These are phyloP conservation scores for Dactylellina parvicollis DNA, from an alignment of 2,329 filamentous ascomycete genomes.

Conservation along the genomic window DNA sequence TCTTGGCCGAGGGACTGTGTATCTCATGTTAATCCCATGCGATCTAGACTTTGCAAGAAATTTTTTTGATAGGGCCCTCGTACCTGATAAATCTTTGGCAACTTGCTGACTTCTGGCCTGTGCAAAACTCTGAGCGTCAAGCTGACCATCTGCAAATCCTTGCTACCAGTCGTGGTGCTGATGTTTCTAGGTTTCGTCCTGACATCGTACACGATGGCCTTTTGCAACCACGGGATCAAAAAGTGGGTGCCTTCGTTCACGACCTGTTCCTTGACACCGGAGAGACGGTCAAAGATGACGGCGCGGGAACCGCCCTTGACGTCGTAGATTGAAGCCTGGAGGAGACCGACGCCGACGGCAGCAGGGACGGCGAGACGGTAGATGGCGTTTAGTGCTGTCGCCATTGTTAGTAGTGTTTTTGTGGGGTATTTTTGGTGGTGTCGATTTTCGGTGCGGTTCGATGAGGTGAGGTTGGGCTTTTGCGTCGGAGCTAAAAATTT, in stretches of 20 bases:
- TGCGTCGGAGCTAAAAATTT: conserved; percentile 32
- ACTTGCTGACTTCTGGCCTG: conserved; percentile 86
- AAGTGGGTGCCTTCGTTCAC: conserved; percentile 98
- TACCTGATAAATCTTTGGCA: conserved; percentile 99
- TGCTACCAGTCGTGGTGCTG: conserved; percentile 94
- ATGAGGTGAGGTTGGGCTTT: conserved; percentile 24
- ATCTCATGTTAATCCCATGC: background rate
- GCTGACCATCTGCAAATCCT: conserved; percentile 99
- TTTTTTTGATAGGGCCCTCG: no score
- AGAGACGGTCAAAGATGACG: conserved; percentile 95
- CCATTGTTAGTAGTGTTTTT: conserved; percentile 60
- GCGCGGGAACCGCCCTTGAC: conserved; percentile 93
- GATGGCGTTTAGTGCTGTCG: conserved; percentile 69
- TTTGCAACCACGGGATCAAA: conserved; percentile 93
- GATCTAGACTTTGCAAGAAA: no score
- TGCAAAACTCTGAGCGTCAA: conserved; percentile 95
- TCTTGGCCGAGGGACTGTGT: conserved; percentile 90
- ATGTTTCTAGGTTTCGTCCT: conserved; percentile 97
- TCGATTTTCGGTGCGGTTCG: background rate
- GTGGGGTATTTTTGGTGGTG: background rate
- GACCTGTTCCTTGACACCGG: conserved; percentile 91
- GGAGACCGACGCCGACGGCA: conserved; percentile 73
- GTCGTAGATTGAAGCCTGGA: conserved; percentile 89
- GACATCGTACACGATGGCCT: conserved; percentile 94
- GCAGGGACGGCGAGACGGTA: conserved; percentile 78